Base-by-base conservation (phyloP, 371 early-diverging fungal species). In the Mortierella sp. region DNA sequence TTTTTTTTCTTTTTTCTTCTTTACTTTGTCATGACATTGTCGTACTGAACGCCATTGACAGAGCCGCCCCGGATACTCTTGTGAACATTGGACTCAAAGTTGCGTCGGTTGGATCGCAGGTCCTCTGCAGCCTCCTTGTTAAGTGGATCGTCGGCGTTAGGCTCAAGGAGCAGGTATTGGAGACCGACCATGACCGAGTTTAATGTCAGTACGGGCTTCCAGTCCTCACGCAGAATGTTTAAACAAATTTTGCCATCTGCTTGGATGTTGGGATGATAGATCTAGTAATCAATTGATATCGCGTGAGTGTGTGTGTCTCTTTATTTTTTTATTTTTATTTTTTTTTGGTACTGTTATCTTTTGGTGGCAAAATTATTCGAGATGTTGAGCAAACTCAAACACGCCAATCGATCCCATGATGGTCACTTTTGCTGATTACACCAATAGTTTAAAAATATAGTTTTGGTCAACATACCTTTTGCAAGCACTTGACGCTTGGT, bases 191-290 rank as follows among this genome's bases (percentile, higher is more conserved):
- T 84, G 43, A 99, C 94, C 49, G 99, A 93, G 83, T 97, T 95
- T 70, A 99, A 89, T 72, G 96, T 98, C 39, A 99, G 88, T 14
- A 99, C 99, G 5, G 99, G 99, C 68, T 97, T 98, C 99, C 99
- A 99, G 84, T 99, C 98, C 80, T 98, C 98, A 67, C 99, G 95
- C 72, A 99, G 89, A 71, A 99, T 98, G 86, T 99, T 99, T 58
- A 99, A 86, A 80, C 99, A 99, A 49, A 99, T 96, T 72, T 98
- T 96, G 54, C 99, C 99, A 55, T 97, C 96, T 16, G 96, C 88
- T 83, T 99, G 97, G 73, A 99, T 99, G 86, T 99, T 99, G 47
- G 99, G 99, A 86, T 99, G 99, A 85, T 96, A 98, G 66, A 98
- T 97, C 90, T 94, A 72, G 20, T 12, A 14, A 35, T 35, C 10